Evolutionary conservation across 305 asterid genomes (phyloP), one percentile per base, ranked within the genome.

Genomic region (Fraxinus floribunda): DNA sequence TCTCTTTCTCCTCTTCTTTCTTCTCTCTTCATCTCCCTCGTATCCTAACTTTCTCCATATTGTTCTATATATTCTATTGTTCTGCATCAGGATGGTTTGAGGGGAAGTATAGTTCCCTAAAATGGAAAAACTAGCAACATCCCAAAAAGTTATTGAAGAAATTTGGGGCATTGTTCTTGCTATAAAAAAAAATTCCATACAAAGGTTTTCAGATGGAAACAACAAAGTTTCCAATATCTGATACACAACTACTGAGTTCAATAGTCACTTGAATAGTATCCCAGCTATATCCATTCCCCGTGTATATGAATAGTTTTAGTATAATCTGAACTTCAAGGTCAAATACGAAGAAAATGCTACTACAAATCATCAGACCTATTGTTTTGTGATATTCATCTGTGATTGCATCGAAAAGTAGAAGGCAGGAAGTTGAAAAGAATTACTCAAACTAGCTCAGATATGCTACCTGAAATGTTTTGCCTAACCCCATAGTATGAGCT

Each of bases 401-500:
- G 75, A 78, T 75, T 79, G 76, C 57, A 76, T 76, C 5, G 72
- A 72, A 64, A 80, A 81, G 81, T 41, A 36, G 64, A 2, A 36
- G 35, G 75, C 57, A 38, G 78, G 78, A 36, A 76, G 18, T 24
- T 77, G 15, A 29, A 83, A 81, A 11, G 38, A 78, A 78, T 30
- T 30, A 38, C 38, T 38, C 10, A 60, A 75, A 62, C 44, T 77
- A 82, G 84, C 78, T 57, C 34, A 81, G 84, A 86, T 80, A 71
- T 85, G 49, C 66, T 93, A 96, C 99, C 99, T 96, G 99, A 83
- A 96, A 91, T 39, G 98, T 96, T 91, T 96, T 96, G 82, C 99
- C 99, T 80, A 96, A 87, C 80, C 99, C 99, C 99, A 96, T 96
- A 36, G 97, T 96, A 91, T 96, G 99, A 20, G 99, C 99, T 79